Evolutionary conservation across 495 filamentous ascomycete genomes (phyloP).

Genomic region (Aspergillus diversus): DNA sequence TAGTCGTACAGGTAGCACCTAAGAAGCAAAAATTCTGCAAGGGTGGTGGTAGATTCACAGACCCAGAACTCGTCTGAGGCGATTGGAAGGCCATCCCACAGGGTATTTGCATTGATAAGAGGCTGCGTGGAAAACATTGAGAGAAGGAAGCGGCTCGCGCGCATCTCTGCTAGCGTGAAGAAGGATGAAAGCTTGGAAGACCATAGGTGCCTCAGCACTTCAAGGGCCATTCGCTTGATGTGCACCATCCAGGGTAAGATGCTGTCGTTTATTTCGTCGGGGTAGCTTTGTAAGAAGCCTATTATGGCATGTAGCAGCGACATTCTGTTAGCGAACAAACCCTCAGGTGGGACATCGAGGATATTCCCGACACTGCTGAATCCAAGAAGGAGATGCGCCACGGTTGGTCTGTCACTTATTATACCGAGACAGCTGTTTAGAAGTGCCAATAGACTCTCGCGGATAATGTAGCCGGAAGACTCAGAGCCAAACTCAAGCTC

Average conservation of each 20-base stretch:
- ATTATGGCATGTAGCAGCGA: constrained; percentile 86
- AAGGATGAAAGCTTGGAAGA: constrained; percentile 76
- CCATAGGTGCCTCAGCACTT: constrained; percentile 81
- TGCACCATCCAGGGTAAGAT: constrained; percentile 71
- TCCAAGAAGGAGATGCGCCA: constrained; percentile 89
- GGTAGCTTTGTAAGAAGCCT: constrained; percentile 63
- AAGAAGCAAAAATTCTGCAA: constrained; percentile 73
- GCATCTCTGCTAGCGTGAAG: constrained; percentile 75
- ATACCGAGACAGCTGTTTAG: constrained; percentile 75
- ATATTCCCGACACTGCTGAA: constrained; percentile 72
- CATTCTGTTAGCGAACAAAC: constrained; percentile 64
- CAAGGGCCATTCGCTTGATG: constrained; percentile 74
- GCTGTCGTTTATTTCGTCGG: constrained; percentile 60
- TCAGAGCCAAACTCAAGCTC: constrained; percentile 67
- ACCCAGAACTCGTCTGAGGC: constrained; percentile 64
- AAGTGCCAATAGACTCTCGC: constrained; percentile 78
- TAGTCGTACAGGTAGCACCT: constrained; percentile 81
- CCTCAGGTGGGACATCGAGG: constrained; percentile 63
- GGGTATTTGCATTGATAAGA: constrained; percentile 61
- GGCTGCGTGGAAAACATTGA: constrained; percentile 66
- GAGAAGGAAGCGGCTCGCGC: constrained; percentile 73
- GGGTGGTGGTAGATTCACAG: constrained; percentile 61
- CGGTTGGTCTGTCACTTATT: constrained; percentile 70
- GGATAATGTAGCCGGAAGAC: constrained; percentile 72
- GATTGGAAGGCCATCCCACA: constrained; percentile 68